Base-by-base conservation (phyloP, 768 basidiomycete genomes). In the Cyathus striatus region DNA sequence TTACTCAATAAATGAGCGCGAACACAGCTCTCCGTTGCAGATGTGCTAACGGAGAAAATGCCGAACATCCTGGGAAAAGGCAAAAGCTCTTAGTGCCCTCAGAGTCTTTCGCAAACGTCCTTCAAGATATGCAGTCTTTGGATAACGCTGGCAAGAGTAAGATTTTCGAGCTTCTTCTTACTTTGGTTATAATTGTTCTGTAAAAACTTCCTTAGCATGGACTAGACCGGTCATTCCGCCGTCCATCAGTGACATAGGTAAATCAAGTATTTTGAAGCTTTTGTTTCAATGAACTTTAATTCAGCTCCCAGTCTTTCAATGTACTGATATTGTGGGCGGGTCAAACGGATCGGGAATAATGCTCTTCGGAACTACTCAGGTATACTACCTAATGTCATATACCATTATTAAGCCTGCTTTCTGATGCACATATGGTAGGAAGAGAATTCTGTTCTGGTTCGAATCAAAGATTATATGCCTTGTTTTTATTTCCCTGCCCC, bases 401-500 rank as follows among this genome's bases (percentile, higher is more conserved):
- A 36, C 3, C 3, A 7, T 17, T n/a, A 9, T 25, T 16, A 23
- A 2, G 25, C 14, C 16, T 16, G 22, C 17, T 17, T 38, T 34
- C 14, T 43, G 22, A 42, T 23, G 16, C 6, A 18, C 20, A 43
- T 23, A 16, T 27, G 30, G 6, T 43, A 92, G 86, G 70, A 65
- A 1, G 93, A 94, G 1, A 75, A 95, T 56, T 94, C 92, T 40
- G 84, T 96, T 2, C 72, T 96, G n/a, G 82, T 79, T 5, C 76
- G 86, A 49, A 72, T 97, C 27, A 76, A 69, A 3, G 82, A 78
- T 14, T 98, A 96, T 58, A 62, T 80, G 40, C 93, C 93, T 2
- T 97, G 96, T 61, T 94, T 97, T 60, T 98, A 90, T 54, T 66
- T 96, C 36, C 75, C 90, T 2, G 81, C 83, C 14, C 94, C 95